Percentiles rank a stretch among this genome's conserved stretches.
Conservation (phyloP, 1,284 basidiomycete species). For the Microbotryum intermedium region DNA sequence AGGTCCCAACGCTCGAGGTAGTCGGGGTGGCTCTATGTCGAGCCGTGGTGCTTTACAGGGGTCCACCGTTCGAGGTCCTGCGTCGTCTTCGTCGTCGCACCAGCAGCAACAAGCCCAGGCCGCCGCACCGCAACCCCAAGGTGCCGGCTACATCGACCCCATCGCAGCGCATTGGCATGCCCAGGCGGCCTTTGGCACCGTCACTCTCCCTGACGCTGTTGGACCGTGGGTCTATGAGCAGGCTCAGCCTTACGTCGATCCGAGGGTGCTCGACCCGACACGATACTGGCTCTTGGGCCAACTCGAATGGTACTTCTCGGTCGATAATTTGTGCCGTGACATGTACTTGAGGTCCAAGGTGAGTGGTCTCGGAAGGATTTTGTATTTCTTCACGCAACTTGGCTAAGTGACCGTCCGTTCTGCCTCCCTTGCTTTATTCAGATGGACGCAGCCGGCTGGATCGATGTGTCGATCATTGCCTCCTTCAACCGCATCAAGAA, state of each 20-base stretch:
- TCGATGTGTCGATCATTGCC: slow-evolving; percentile 66
- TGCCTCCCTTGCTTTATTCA: slow-evolving; percentile 37
- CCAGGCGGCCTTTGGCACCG: too few relatives aligned
- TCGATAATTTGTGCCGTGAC: slow-evolving; percentile 76
- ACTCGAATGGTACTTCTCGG: slow-evolving; percentile 79
- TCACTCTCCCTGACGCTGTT: too few relatives aligned
- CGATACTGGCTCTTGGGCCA: slow-evolving; percentile 41
- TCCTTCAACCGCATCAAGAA: slow-evolving; percentile 75
- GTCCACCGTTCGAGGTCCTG: too few relatives aligned
- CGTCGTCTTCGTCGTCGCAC: too few relatives aligned
- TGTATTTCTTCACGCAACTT: neutral
- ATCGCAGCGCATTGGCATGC: too few relatives aligned
- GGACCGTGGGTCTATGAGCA: too few relatives aligned
- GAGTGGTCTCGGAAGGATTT: slow-evolving; percentile 19
- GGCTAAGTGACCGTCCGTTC: neutral
- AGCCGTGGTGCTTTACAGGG: too few relatives aligned
- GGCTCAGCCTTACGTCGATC: slow-evolving; percentile 12
- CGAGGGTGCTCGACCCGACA: slow-evolving; percentile 28
- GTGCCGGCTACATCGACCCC: too few relatives aligned
- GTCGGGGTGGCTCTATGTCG: too few relatives aligned
- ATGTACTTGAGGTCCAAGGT: slow-evolving; percentile 69
- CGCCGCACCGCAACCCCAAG: too few relatives aligned
- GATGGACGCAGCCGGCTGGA: slow-evolving; percentile 88
- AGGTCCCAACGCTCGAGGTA: too few relatives aligned
- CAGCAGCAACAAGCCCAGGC: too few relatives aligned